phyloP scores from a whole-genome alignment of 257 asterid species.

The Ajuga chamaepitys region DNA sequence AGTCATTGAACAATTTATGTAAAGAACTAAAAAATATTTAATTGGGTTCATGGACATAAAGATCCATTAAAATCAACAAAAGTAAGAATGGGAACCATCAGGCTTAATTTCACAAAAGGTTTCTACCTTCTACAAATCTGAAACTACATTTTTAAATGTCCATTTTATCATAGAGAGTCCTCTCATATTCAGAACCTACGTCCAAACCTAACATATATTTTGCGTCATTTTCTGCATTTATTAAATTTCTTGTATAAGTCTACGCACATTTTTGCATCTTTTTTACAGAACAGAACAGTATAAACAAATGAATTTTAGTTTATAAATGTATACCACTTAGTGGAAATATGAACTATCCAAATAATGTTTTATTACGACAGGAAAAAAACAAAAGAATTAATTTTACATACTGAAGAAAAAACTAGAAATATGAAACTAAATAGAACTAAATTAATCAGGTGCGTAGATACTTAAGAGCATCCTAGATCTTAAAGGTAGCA shows the following conservation, averaged over 20 bases:
- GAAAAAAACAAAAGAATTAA: background rate
- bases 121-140: background rate
- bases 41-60: background rate
- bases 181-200: background rate
- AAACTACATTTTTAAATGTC: background rate
- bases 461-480: background rate
- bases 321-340: background rate
- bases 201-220: background rate
- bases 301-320: background rate
- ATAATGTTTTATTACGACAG: background rate
- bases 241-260: background rate
- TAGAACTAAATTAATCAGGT: background rate
- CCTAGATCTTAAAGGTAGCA: slow-evolving; percentile 1
- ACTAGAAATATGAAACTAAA: background rate
- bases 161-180: background rate
- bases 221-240: background rate
- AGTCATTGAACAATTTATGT: background rate
- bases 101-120: background rate
- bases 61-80: background rate
- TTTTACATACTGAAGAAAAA: background rate
- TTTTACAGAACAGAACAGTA: background rate
- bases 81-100: background rate
- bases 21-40: background rate
- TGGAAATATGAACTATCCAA: background rate
- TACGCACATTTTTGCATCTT: background rate